Evolutionary conservation across 352 stramenopile species (phyloP), one percentile per base, ranked within the genome.

Genomic region (Phytophthora palmivora): DNA sequence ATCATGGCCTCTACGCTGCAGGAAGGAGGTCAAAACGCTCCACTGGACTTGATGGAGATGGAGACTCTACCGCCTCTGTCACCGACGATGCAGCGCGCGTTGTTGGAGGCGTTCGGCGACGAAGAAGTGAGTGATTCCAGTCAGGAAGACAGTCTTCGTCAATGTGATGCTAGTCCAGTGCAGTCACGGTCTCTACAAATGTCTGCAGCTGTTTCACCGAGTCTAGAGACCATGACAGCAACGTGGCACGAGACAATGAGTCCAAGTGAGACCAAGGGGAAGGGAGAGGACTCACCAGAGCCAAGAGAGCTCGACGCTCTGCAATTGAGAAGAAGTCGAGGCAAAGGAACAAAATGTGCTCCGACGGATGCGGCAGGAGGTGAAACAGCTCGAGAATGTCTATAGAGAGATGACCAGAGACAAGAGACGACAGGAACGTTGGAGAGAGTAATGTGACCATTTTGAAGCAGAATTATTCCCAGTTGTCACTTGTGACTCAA

Each of bases 281-380:
- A 9, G 11, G n/a, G 30, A 18, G 45, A 51, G 2, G 59, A 74
- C n/a, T 48, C 42, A 19, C 21, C 16, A 7, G 64, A 72, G 52
- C 64, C 4, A 79, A 74, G 50, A 74, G 78, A 37, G 69, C 78
- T 21, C 52, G 75, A 24, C 63, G 81, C n/a, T 83, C 78, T 18
- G 80, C 84, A 52, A 86, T 88, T 45, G 78, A 88, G 63, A 76
- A 78, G 47, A 70, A 75, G 39, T 88, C 81, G 14, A 68, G 81
- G 9, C 71, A 90, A 37, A 44, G 50, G 15, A 18, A 18, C 60
- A 80, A 55, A 28, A 42, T 18, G 56, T 65, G 14, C 38, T 76
- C 7, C 21, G 58, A 24, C 47, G 26, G 21, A 89, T 91, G 82
- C 78, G 79, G 12, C 66, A 85, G 26, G 70, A 91, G 18, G 57